Base-by-base conservation (phyloP, 345 rosid genomes). In the Corchorus olitorius region DNA sequence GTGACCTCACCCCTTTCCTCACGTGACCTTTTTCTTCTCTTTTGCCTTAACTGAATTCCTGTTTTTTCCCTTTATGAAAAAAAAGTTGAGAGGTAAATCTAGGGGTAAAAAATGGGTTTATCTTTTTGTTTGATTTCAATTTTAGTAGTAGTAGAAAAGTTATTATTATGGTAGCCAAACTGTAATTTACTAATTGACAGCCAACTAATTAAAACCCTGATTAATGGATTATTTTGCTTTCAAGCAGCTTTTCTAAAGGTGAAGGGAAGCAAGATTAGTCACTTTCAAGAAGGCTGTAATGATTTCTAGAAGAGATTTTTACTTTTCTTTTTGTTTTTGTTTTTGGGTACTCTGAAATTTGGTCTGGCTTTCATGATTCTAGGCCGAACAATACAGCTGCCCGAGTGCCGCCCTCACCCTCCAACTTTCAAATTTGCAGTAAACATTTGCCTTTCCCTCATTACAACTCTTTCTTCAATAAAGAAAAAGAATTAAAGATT, bases 1-100 rank as follows among this genome's bases (percentile, higher is more conserved):
- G 84, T 88, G 88, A 87, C 78, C 85, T 84, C 60, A 16, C 74
- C 65, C 73, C 82, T 14, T 59, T 65, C 77, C 83, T 81, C 88
- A 84, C 90, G 87, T 88, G 87, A 64, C 82, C 66, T 49, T 64
- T 75, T 59, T 27, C 27, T 39, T 39, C 80, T 61, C 75, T 66
- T 80, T 39, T 39, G 43, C 43, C 43, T 39, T 39, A 39, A 39
- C 43, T 39, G 43, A 39, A 71, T 73, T 43, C 66, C 70, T 56
- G 75, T 63, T 58, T 75, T 37, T 4, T 2, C 45, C 6, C 14
- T 76, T 17, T 27, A 34, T 6, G 20, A 16, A 35, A 45, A 80
- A 35, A 4, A 35, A 14, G 27, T 19, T 22, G 54, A 41, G 49
- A 16, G 49, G 20, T 13, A 27, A 59, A 59, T 15, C 27, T 39